phyloP scores from a whole-genome alignment of 495 filamentous ascomycete genomes.

The Neurospora africana region DNA sequence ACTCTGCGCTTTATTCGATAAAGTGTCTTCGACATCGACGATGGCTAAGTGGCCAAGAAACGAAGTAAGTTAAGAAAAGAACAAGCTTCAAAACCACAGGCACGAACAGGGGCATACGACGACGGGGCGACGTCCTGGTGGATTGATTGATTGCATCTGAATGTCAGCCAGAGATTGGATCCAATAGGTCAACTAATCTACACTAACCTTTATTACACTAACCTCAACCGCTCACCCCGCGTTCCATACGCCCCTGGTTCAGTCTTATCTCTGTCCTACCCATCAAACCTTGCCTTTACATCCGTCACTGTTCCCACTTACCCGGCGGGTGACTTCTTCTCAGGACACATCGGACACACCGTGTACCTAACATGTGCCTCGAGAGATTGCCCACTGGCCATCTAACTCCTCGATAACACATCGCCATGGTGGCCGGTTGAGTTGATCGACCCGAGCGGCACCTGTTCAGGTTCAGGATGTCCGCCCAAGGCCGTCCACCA shows the following conservation, averaged over 20 bases:
- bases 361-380: neutral
- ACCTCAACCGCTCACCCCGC: neutral
- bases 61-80: neutral
- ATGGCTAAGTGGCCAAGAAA: neutral
- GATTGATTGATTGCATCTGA: neutral
- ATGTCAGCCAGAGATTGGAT: neutral
- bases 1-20: neutral
- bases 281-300: neutral
- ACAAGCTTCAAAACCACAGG: neutral
- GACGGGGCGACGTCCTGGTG: neutral
- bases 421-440: constrained; percentile 19
- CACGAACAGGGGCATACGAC: neutral
- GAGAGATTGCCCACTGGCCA: neutral
- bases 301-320: neutral
- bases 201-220: neutral
- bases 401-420: constrained; percentile 1
- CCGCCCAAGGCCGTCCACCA: constrained; percentile 16
- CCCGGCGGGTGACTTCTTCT: neutral
- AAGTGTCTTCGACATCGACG: neutral
- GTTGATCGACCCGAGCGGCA: constrained; percentile 20
- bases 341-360: neutral
- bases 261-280: neutral
- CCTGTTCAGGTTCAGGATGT: constrained; percentile 15
- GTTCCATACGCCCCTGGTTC: neutral
- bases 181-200: neutral